Percentiles rank a stretch among this genome's conserved stretches.
Conservation (phyloP, 2,329 filamentous ascomycete species). For the Neonectria punicea region DNA sequence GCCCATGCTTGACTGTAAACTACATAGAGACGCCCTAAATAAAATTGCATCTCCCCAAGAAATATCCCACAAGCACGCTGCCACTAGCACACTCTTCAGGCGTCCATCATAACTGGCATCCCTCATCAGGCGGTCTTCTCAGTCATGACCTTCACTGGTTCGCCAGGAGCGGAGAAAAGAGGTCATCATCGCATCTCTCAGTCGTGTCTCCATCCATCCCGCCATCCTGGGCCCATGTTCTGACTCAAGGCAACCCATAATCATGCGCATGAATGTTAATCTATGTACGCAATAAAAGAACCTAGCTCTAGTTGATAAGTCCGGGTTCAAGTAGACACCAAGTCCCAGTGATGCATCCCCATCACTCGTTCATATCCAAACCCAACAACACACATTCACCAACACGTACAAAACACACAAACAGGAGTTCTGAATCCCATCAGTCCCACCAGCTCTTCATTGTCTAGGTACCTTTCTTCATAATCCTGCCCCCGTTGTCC, state of each 20-base stretch:
- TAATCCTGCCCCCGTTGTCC: constrained; percentile 11
- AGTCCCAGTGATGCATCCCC: neutral
- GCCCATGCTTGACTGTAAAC: neutral
- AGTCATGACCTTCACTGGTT: neutral
- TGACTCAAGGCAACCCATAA: neutral
- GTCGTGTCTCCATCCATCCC: neutral
- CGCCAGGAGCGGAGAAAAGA: neutral
- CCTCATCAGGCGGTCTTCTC: neutral
- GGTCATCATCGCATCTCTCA: neutral
- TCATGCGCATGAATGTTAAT: constrained; percentile 11
- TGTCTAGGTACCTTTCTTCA: constrained; percentile 21
- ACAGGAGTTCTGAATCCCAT: constrained; percentile 1
- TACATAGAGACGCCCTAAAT: neutral
- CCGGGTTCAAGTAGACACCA: neutral
- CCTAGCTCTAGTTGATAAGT: no score
- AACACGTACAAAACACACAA: constrained; percentile 3
- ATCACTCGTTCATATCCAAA: neutral
- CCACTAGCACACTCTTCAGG: neutral
- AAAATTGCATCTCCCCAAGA: neutral
- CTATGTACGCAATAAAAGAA: neutral
- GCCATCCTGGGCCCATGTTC: neutral
- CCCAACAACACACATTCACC: neutral
- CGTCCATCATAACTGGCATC: neutral
- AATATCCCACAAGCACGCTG: neutral
- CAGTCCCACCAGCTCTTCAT: constrained; percentile 15